Evolutionary conservation across 495 filamentous ascomycete species (phyloP).

Genomic region (Chaetomium tenue): DNA sequence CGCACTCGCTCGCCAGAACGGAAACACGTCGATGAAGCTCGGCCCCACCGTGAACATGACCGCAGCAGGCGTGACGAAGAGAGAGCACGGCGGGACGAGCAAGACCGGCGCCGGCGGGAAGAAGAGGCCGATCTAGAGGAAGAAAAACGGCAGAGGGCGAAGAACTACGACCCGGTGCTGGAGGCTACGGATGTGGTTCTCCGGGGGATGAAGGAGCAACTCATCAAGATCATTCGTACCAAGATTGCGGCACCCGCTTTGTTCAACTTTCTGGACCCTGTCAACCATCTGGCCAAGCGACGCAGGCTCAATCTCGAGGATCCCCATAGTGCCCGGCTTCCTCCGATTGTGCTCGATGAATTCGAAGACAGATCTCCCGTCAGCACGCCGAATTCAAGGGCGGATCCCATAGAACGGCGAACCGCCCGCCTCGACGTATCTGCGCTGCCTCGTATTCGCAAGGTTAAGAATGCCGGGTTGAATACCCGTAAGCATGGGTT

Average conservation of each 20-base stretch:
- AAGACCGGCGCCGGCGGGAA: conserved; percentile 50
- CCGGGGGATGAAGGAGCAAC: conserved; percentile 76
- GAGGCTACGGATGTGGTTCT: conserved; percentile 75
- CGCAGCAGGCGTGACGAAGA: conserved; percentile 60
- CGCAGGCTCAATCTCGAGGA: conserved; percentile 74
- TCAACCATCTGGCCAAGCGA: conserved; percentile 70
- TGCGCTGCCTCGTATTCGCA: conserved; percentile 69
- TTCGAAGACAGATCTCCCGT: conserved; percentile 57
- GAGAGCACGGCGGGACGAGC: conserved; percentile 44
- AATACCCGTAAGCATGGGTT: conserved; percentile 66
- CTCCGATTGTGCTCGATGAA: conserved; percentile 45
- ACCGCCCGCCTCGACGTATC: conserved; percentile 59
- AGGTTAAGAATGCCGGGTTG: conserved; percentile 55
- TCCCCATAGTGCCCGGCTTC: conserved; percentile 52
- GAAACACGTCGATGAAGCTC: conserved; percentile 45
- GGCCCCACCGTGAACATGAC: conserved; percentile 48
- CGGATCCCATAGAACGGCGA: conserved; percentile 52
- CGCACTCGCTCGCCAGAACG: conserved; percentile 38
- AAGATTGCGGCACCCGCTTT: conserved; percentile 79
- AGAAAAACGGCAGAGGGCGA: conserved; percentile 78
- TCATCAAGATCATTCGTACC: conserved; percentile 81
- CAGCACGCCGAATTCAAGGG: conserved; percentile 68
- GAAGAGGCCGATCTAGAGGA: conserved; percentile 76
- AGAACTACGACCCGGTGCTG: conserved; percentile 79
- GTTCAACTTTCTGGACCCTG: conserved; percentile 80